Evolutionary conservation across 1,284 basidiomycete genomes (phyloP).

Genomic region (Lignosus rhinocerotis): DNA sequence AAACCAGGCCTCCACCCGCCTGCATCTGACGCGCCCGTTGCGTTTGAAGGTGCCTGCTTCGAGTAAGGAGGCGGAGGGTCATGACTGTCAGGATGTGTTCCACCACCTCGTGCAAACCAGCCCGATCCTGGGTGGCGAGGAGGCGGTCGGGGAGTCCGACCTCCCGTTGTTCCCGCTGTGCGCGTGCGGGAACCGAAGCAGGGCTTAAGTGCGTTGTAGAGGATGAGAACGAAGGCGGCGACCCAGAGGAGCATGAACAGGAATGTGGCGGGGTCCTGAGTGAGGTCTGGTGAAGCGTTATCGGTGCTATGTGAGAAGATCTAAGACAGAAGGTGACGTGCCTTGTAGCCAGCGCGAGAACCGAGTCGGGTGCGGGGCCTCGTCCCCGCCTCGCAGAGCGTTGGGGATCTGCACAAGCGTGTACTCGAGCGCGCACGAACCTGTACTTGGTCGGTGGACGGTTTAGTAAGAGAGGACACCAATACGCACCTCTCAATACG

Average conservation of each 20-base stretch:
- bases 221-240: slow-evolving; percentile 50
- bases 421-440: slow-evolving; percentile 83
- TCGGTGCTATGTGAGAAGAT: not conserved
- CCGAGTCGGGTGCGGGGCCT: slow-evolving; percentile 21
- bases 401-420: slow-evolving; percentile 67
- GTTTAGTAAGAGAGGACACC: not conserved
- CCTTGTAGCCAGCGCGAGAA: slow-evolving; percentile 24
- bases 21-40: slow-evolving; percentile 24
- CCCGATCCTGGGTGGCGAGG: slow-evolving; percentile 38
- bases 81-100: slow-evolving; percentile 26
- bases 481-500: slow-evolving; percentile 77
- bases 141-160: slow-evolving; percentile 32
- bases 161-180: slow-evolving; percentile 15
- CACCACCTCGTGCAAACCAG: slow-evolving; percentile 52
- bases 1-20: slow-evolving; percentile 68
- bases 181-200: slow-evolving; percentile 41
- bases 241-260: slow-evolving; percentile 62
- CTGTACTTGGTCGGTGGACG: slow-evolving; percentile 37
- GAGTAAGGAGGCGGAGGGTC: slow-evolving; percentile 81
- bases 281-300: not conserved
- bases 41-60: slow-evolving; percentile 36
- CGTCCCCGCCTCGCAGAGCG: slow-evolving; percentile 39
- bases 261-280: slow-evolving; percentile 30
- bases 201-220: slow-evolving; percentile 58
- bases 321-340: slow-evolving; percentile 18